Base-by-base conservation (phyloP, 495 filamentous ascomycete genomes). In the Neurospora sp. region DNA sequence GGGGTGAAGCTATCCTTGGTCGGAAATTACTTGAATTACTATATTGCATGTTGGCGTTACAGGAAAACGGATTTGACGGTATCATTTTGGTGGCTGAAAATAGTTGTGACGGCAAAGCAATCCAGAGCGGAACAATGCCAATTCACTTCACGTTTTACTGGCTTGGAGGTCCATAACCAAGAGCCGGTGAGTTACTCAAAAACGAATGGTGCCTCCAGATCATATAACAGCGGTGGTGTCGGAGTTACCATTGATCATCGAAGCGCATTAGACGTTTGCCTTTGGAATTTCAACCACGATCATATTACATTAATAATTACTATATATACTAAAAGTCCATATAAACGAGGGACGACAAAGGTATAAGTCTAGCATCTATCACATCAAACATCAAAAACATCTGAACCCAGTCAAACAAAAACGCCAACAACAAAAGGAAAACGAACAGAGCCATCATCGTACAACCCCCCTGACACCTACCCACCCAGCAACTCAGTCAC, bases 1-100 rank as follows among this genome's bases (percentile, higher is more conserved):
- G 40, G 77, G 77, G 16, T 80, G 72, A 77, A 39, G 7, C 0
- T 9, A 1, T 20, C 0, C 4, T 59, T 23, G 14, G 9, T 37
- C 12, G 23, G 6, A 5, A 4, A 4, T 20, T 37, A 5, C n/a
- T 11, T 20, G 9, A 70, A 20, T 12, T 38, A 44, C 16, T n/a
- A 71, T 37, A 5, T 31, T 31, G 70, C 39, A 54, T 54, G 18
- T 54, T 5, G 40, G 70, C 70, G 70, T 71, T 71, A 46, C 16
- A n/a, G n/a, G n/a, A n/a, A n/a, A n/a, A n/a, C n/a, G n/a, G n/a
- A n/a, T n/a, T n/a, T n/a, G n/a, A n/a, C n/a, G n/a, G n/a, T n/a
- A n/a, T n/a, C n/a, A n/a, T n/a, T n/a, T n/a, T n/a, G n/a, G n/a
- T n/a, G n/a, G n/a, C n/a, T n/a, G n/a, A n/a, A n/a, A n/a, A n/a